A percentile compares a stretch with the other conserved stretches of the same genome.
phyloP scores from a whole-genome alignment of 2,329 filamentous ascomycete genomes.

The Exophiala oligosperma region DNA sequence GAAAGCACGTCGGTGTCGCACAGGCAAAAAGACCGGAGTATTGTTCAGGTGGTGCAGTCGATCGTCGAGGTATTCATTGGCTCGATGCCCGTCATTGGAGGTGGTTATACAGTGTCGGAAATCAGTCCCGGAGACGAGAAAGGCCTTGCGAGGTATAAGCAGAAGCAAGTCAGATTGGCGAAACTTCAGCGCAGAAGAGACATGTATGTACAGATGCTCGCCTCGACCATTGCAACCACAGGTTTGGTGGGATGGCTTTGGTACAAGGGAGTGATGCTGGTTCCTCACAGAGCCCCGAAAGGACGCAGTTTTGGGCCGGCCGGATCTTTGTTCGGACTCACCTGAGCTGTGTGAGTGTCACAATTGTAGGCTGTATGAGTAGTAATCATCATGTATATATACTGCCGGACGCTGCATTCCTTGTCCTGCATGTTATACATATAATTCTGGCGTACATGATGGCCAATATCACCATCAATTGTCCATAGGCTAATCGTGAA shows the following conservation, averaged over 20 bases:
- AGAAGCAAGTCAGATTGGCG: constrained; percentile 17
- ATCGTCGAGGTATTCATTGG: constrained; percentile 16
- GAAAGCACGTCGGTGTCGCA: constrained; percentile 11
- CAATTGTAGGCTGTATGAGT: neutral
- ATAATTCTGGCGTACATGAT: no score
- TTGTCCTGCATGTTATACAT: no score
- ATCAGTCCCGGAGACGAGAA: neutral
- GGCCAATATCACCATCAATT: no score
- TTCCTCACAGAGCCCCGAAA: constrained; percentile 15
- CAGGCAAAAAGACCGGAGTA: neutral
- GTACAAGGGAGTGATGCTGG: constrained; percentile 34
- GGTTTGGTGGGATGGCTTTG: constrained; percentile 25
- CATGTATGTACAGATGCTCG: constrained; percentile 18
- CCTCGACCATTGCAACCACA: constrained; percentile 13
- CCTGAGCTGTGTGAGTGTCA: neutral
- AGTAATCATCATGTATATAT: no score
- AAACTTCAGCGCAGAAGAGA: constrained; percentile 15
- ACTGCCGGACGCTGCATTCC: no score
- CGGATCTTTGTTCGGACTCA: constrained; percentile 26
- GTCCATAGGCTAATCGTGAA: no score
- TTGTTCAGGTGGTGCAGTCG: constrained; percentile 9
- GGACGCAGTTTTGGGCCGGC: constrained; percentile 28
- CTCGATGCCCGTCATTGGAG: constrained; percentile 16
- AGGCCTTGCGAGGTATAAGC: neutral
- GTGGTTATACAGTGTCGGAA: constrained; percentile 12